Percentiles rank a stretch among this genome's conserved stretches.
These are phyloP conservation scores for Pseudocercospora crystallina DNA, from an alignment of 2,329 filamentous ascomycete species.

Conservation along the genomic window DNA sequence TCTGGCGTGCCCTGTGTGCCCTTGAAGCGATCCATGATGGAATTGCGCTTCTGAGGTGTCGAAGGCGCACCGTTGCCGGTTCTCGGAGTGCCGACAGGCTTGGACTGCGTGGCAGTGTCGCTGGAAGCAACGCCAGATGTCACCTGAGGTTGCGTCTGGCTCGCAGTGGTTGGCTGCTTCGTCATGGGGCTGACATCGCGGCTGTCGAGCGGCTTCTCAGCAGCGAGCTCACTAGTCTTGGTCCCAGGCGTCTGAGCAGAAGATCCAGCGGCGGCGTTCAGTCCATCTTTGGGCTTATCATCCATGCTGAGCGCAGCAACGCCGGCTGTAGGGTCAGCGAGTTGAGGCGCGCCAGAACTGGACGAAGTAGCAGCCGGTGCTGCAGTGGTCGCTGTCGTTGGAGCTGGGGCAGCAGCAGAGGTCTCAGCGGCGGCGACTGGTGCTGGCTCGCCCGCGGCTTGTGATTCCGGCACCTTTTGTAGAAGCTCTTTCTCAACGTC, in stretches of 20 bases:
- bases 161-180: constrained; percentile 24
- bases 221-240: constrained; percentile 11
- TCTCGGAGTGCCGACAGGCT: constrained; percentile 30
- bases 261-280: constrained; percentile 39
- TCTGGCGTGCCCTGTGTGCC: constrained; percentile 42
- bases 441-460: constrained; percentile 47
- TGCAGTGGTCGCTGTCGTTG: constrained; percentile 22
- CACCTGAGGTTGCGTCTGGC: constrained; percentile 41
- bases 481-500: constrained; percentile 72
- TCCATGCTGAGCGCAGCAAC: constrained; percentile 30
- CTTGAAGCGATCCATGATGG: constrained; percentile 30
- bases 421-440: constrained; percentile 41
- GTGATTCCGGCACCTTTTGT: constrained; percentile 51
- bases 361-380: constrained; percentile 23
- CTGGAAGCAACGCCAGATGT: constrained; percentile 42
- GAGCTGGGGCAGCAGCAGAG: constrained; percentile 35
- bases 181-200: constrained; percentile 46
- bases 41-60: constrained; percentile 31
- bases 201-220: constrained; percentile 31
- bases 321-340: constrained; percentile 27
- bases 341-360: constrained; percentile 31
- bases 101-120: constrained; percentile 25
- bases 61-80: constrained; percentile 19
- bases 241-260: constrained; percentile 15
- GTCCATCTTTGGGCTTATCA: constrained; percentile 24